Evolutionary conservation across 2,329 filamentous ascomycete species (phyloP), one percentile per base, ranked within the genome.

Genomic region (Amesomyces nigricolor): DNA sequence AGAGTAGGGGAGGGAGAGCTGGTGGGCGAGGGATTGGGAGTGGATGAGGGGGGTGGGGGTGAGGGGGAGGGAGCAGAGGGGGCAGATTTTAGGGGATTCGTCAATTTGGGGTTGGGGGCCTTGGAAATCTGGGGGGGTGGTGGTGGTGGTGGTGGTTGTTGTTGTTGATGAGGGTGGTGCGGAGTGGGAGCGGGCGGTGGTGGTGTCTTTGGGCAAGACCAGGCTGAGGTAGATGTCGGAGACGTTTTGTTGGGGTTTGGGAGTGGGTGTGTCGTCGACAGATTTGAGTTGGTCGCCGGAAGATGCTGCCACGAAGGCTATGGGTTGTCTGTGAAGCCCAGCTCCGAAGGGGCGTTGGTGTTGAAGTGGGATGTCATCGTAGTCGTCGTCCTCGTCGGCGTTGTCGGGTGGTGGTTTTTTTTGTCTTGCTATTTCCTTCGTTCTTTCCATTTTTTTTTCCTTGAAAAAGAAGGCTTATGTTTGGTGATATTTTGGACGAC

Each of bases 1-100:
- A 0, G 85, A 86, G 66, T 89, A 86, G 4, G 75, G 68, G 1
- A 90, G 73, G 58, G 80, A 84, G 38, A 88, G 78, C 71, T 91
- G 87, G 65, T 91, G 88, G 6, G 84, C 83, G 53, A 89, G 76
- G 32, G 80, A 85, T 26, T 78, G 74, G 64, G 83, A 80, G 67
- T 87, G 87, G 6, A 49, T 42, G 6, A 13, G 13, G 42, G 47
- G 13, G 56, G 53, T 47, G 6, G 57, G 13, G 29, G 63, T 61
- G 32, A 84, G 56, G 5, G 81, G 82, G n/a, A 86, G 74, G n/a
- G 73, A 75, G 72, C 83, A 87, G 57, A 84, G 72, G 53, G 79
- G 73, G 66, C 84, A 87, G 74, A 61, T 19, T 19, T 19, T 19
- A 3, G 17, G 17, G 17, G 17, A 3, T 19, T 19, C 17, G 17